Evolutionary conservation across 1,284 basidiomycete species (phyloP).

Genomic region (Coniferiporia weirii): DNA sequence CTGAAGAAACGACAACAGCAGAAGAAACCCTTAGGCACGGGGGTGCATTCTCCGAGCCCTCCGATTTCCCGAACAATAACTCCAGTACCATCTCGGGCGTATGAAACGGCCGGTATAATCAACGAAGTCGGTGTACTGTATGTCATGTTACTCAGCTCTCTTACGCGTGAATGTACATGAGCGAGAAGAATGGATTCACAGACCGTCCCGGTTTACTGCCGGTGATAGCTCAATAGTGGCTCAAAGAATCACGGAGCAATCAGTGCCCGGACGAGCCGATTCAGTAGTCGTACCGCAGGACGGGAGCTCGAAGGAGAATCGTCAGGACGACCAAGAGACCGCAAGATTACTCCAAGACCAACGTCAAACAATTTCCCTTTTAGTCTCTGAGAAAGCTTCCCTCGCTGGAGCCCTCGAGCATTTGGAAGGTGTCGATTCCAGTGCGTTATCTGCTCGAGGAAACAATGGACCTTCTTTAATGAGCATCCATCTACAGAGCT

Average conservation of each 20-base stretch:
- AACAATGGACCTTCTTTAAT: background rate
- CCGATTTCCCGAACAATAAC: conserved; percentile 39
- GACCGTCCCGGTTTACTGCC: background rate
- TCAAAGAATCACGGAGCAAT: background rate
- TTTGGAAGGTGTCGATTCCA: conserved; percentile 30
- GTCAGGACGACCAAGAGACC: background rate
- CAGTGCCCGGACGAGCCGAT: background rate
- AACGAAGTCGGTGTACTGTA: conserved; percentile 27
- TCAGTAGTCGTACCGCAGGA: background rate
- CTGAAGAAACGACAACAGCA: conserved; percentile 69
- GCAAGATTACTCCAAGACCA: conserved; percentile 24
- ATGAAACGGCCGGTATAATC: conserved; percentile 25
- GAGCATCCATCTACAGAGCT: conserved; percentile 32
- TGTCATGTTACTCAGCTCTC: background rate
- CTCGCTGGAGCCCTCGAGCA: conserved; percentile 30
- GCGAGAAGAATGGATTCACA: conserved; percentile 5
- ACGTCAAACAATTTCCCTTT: conserved; percentile 33
- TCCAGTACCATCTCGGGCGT: conserved; percentile 21
- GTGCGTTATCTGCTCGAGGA: conserved; percentile 24
- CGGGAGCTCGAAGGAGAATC: background rate
- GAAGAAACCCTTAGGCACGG: conserved; percentile 46
- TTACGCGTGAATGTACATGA: conserved; percentile 7
- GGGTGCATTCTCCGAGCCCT: conserved; percentile 36
- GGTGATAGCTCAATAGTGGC: background rate
- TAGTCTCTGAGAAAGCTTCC: conserved; percentile 35